Conservation (phyloP, 345 rosid species). For the Moricandia arvensis region DNA sequence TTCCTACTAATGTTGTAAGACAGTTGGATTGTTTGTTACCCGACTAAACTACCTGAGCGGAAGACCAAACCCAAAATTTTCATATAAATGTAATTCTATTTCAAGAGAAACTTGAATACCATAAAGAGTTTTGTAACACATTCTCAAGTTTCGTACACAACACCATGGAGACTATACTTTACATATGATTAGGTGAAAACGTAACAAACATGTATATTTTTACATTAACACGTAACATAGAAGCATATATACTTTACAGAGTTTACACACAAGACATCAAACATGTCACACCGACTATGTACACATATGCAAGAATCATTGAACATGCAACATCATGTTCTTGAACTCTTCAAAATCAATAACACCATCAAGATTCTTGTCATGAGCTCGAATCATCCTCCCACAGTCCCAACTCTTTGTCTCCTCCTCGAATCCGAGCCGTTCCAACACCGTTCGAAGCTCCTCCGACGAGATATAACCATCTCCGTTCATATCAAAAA, state of each 20-base stretch:
- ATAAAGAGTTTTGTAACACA: too few species aligned
- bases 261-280: conserved; percentile 9
- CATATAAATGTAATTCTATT: too few species aligned
- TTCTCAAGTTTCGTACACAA: too few species aligned
- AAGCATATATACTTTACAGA: background rate
- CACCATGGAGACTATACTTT: background rate
- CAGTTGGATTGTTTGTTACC: too few species aligned
- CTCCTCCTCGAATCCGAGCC: conserved; percentile 69
- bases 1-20: too few species aligned
- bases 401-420: conserved; percentile 50
- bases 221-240: background rate
- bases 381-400: conserved; percentile 62
- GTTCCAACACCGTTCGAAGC: conserved; percentile 57
- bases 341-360: conserved; percentile 83
- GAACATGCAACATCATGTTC: conserved; percentile 58
- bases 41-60: too few species aligned
- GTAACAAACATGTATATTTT: background rate
- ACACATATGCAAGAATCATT: conserved; percentile 15
- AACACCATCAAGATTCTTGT: conserved; percentile 66
- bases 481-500: conserved; percentile 70
- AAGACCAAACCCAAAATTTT: too few species aligned
- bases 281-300: background rate
- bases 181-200: background rate
- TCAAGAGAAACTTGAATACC: too few species aligned
- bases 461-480: conserved; percentile 74